Evolutionary conservation across 176 grass and related monocot genomes (phyloP).

Genomic region (Otatea glauca): DNA sequence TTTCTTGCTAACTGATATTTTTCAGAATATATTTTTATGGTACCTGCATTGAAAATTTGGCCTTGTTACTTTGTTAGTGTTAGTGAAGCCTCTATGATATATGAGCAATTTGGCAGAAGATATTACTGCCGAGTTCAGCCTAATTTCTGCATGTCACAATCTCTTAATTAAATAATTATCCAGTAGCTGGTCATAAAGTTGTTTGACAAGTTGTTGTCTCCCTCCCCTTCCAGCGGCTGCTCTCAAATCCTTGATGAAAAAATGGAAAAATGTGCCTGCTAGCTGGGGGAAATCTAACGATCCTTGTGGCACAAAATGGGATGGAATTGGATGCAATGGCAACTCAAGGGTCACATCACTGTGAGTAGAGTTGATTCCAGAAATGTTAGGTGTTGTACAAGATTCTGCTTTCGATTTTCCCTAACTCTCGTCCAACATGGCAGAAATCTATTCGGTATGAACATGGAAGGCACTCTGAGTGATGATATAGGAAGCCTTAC

Average conservation of each 20-base stretch:
- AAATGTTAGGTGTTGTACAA: background rate
- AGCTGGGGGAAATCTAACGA: conserved; percentile 61
- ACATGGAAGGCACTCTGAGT: conserved; percentile 55
- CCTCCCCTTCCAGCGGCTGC: conserved; percentile 47
- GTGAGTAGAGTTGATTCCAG: conserved; percentile 49
- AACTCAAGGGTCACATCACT: conserved; percentile 62
- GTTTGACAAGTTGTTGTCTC: background rate
- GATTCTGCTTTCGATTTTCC: conserved; percentile 8
- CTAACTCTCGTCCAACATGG: background rate
- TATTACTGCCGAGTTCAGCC: background rate
- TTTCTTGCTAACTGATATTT: background rate
- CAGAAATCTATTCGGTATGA: conserved; percentile 75
- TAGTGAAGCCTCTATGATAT: background rate
- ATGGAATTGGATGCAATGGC: conserved; percentile 53
- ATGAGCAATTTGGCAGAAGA: background rate
- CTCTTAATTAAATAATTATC: background rate
- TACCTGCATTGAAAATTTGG: background rate
- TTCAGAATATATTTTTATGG: background rate
- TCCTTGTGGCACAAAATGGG: conserved; percentile 67
- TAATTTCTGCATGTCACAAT: background rate
- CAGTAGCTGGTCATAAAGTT: background rate
- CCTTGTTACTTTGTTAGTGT: background rate
- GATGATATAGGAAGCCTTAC: conserved; percentile 66
- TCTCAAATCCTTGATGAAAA: conserved; percentile 56
- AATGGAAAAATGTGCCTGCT: conserved; percentile 66